phyloP scores from a whole-genome alignment of 352 stramenopile genomes.

The Globisporangium polare region DNA sequence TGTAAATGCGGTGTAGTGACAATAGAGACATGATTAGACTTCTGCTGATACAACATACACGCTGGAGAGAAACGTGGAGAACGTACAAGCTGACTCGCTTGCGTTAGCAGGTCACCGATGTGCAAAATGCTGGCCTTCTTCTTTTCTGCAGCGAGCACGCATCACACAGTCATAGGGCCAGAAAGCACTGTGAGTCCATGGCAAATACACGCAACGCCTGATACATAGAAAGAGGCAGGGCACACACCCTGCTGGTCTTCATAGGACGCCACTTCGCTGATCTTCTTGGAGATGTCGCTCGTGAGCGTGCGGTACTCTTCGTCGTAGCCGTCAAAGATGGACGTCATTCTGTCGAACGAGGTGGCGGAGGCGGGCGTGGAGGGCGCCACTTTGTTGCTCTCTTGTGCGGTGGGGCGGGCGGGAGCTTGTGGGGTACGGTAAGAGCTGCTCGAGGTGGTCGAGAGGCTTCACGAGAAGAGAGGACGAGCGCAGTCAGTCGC shows the following conservation, averaged over 20 bases:
- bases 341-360: conserved; percentile 59
- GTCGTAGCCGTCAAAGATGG: conserved; percentile 88
- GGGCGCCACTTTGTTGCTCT: conserved; percentile 10
- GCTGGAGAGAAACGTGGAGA: not conserved
- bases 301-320: conserved; percentile 83
- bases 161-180: not conserved
- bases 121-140: conserved; percentile 84
- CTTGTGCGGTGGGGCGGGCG: not conserved
- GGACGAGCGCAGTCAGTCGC: not conserved
- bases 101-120: conserved; percentile 72
- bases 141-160: conserved; percentile 46
- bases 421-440: no score
- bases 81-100: conserved; percentile 76
- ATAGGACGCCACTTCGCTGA: conserved; percentile 84
- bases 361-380: not conserved
- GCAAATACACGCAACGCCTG: no score
- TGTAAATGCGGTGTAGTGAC: conserved; percentile 16
- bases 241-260: conserved; percentile 82
- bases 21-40: not conserved
- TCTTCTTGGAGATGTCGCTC: conserved; percentile 86
- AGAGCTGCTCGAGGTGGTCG: not conserved
- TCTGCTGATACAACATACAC: not conserved
- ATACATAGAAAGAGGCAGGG: no score
- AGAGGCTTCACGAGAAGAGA: not conserved
- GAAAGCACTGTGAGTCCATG: no score